Percentiles rank a stretch among this genome's conserved stretches.
phyloP scores from a whole-genome alignment of 2,329 filamentous ascomycete species.

The Sarocladium oryzae region DNA sequence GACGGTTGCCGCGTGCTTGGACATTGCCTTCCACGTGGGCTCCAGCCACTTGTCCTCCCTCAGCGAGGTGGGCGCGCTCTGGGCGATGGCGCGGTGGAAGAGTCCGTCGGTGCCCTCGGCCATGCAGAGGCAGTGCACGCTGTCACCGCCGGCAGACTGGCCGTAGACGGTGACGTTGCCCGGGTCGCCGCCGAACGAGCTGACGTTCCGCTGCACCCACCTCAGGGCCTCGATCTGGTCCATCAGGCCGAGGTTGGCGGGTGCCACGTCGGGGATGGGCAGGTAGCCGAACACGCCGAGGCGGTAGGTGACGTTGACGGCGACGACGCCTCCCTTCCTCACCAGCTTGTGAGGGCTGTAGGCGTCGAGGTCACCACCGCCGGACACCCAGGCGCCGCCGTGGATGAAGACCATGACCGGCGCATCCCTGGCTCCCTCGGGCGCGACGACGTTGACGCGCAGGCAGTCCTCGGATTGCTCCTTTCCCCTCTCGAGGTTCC shows the following conservation, averaged over 20 bases:
- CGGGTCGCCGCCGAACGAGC: constrained; percentile 10
- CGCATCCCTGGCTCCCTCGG: constrained; percentile 11
- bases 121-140: constrained; percentile 12
- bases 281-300: constrained; percentile 13
- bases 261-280: neutral
- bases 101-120: constrained; percentile 6
- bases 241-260: constrained; percentile 11
- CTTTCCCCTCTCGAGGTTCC: constrained; percentile 9
- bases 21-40: constrained; percentile 9
- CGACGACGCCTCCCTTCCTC: neutral
- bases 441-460: constrained; percentile 26
- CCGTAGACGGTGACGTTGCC: constrained; percentile 8
- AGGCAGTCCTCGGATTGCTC: constrained; percentile 25
- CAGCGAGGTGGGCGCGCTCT: constrained; percentile 13
- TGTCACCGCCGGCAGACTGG: constrained; percentile 8
- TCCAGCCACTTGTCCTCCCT: constrained; percentile 2
- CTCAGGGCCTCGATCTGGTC: constrained; percentile 12
- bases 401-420: constrained; percentile 14
- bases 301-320: neutral
- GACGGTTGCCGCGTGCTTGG: neutral
- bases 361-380: constrained; percentile 4
- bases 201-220: constrained; percentile 10
- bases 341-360: neutral
- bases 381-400: constrained; percentile 12
- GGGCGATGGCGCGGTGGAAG: constrained; percentile 13